A percentile compares a stretch with the other conserved stretches of the same genome.
Conservation (phyloP, 169 alveolate species). For the Besnoitia besnoiti region DNA sequence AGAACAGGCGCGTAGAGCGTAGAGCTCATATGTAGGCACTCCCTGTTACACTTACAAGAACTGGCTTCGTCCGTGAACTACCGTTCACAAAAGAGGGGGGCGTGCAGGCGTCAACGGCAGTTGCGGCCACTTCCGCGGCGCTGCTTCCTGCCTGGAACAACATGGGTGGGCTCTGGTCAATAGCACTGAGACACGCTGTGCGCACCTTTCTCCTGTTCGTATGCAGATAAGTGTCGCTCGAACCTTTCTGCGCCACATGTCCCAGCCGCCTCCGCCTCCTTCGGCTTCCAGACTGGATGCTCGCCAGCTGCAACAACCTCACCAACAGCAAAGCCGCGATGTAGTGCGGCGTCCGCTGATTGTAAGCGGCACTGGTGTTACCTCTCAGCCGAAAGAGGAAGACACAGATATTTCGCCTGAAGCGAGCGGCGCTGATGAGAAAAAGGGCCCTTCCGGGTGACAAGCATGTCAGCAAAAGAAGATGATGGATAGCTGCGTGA, state of each 20-base stretch:
- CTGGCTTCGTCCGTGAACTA: no score
- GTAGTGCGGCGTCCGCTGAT: constrained; percentile 8
- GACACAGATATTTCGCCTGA: background rate
- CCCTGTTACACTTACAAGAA: no score
- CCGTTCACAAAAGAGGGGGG: no score
- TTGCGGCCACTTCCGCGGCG: background rate
- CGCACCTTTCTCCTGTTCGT: background rate
- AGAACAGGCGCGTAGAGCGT: no score
- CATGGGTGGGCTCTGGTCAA: background rate
- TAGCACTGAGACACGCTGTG: background rate
- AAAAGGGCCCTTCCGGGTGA: background rate
- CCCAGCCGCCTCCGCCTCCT: constrained; percentile 55
- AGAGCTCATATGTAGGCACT: no score
- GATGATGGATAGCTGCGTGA: no score
- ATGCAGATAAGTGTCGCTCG: constrained; percentile 51
- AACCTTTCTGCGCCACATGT: constrained; percentile 55
- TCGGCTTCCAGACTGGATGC: constrained; percentile 39
- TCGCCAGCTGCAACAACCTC: constrained; percentile 17
- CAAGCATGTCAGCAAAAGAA: no score
- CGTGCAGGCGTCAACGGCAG: no score
- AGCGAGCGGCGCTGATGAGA: background rate
- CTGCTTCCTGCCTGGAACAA: background rate
- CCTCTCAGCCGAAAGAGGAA: background rate
- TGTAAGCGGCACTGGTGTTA: background rate
- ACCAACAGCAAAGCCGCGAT: constrained; percentile 15